Base-by-base conservation (phyloP, 305 asterid species). In the Fraxinus latifolia region DNA sequence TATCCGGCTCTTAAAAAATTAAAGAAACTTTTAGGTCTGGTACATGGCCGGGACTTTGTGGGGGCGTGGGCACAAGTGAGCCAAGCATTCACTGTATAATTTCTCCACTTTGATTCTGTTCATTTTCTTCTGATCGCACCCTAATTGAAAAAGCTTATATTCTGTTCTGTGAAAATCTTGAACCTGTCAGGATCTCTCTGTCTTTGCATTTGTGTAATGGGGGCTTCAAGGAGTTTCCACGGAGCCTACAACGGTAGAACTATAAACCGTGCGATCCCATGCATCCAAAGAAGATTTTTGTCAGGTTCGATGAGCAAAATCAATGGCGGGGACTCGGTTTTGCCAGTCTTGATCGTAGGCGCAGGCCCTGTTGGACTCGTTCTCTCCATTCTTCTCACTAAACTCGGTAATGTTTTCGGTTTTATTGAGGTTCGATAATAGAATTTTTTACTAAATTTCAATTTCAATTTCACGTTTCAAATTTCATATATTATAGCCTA, bases 341-440 rank as follows among this genome's bases (percentile, higher is more conserved):
- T 91, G 84, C 98, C 98, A 0, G 99, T 95, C 25, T 84, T 95
- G 88, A 94, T 95, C 80, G 89, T 95, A 2, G 99, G 99, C 55
- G 99, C 97, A 3, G 99, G 99, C 72, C 99, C 99, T 2, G 98
- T 95, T 86, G 99, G 98, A 50, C 91, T 95, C 42, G 88, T 87
- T 82, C 97, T 95, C 60, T 93, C 98, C 36, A 83, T 91, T 80
- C 93, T 95, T 72, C 97, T 95, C 8, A 89, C 96, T n/a, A 95
- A 92, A 87, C 83, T 95, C 79, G 98, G 98, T 95, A 58, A 34
- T 44, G 4, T 65, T 83, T 75, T 79, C 42, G 34, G 27, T 33
- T 77, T 53, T 68, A 68, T 27, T 15, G 21, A 29, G 32, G 74
- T 6, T 68, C 39, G 14, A 14, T 1, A 14, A 14, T 68, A 68